Base-by-base conservation (phyloP, 2,329 filamentous ascomycete genomes). In the Herpotrichia juniperi region DNA sequence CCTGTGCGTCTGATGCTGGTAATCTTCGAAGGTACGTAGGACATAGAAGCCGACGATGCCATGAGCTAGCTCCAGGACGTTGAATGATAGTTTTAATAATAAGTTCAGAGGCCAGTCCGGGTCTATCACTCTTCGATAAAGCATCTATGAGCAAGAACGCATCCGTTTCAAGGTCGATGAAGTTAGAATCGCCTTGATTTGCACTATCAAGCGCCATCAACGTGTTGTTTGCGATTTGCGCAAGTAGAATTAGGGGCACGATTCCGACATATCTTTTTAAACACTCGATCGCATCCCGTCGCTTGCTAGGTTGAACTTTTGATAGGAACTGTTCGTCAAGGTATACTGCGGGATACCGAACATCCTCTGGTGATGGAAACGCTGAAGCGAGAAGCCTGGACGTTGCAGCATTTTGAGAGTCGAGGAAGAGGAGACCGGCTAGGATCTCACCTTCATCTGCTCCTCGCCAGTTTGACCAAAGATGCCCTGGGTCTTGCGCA, bases 1-100 rank as follows among this genome's bases (percentile, higher is more conserved):
- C 43, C 11, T 62, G 51, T 1, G 73, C 69, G 10, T 70, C 48
- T 4, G 62, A 56, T 9, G 69, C 61, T 0, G 74, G 54, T 1
- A 78, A 59, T 4, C 66, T 52, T 2, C 63, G 62, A 19, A 78
- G 53, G n/a, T 75, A 68, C 1, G 57, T 55, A 8, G 43, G 28
- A 3, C 64, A 66, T 2, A 78, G 55, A 2, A 78, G 48, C 30
- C 59, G 50, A 4, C 76, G 67, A 58, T 78, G 75, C 76, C 76
- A 78, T 0, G 77, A 75, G 57, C 74, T 77, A 30, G 74, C 64
- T 14, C 71, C 63, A 5, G 73, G 70, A n/a, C 58, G 60, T 12
- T 69, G 53, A 1, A 73, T 35, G 21, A 75, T 62, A 1, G 62
- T 66, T 7, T 51, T 51, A 25, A 75, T 49, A 14, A 64, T 60